Conservation (phyloP, 2,329 filamentous ascomycete genomes). For the Aspergillus cejpii region DNA sequence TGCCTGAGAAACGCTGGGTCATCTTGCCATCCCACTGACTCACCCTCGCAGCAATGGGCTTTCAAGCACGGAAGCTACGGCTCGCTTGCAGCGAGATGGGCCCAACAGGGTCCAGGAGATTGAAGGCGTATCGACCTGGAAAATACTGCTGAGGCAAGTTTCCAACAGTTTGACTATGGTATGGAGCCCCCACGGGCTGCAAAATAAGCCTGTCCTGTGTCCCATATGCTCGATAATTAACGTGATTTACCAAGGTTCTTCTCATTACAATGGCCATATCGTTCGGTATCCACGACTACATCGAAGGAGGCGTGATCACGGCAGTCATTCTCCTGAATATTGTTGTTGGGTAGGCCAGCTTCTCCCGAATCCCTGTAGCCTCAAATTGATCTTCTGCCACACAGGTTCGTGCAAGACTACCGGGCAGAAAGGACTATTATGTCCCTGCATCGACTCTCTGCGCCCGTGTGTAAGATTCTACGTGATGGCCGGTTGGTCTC, state of each 20-base stretch:
- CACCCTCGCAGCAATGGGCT: constrained; percentile 51
- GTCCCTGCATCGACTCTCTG: constrained; percentile 50
- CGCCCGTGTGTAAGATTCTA: constrained; percentile 51
- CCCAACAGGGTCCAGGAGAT: constrained; percentile 65
- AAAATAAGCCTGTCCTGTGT: neutral
- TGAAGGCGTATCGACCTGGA: constrained; percentile 65
- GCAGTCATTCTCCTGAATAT: constrained; percentile 55
- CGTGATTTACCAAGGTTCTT: constrained; percentile 51
- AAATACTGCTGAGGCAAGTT: constrained; percentile 69
- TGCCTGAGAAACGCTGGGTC: too few species aligned
- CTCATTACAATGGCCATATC: constrained; percentile 64
- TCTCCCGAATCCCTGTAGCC: too few species aligned
- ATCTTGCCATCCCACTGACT: neutral
- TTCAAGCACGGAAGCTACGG: constrained; percentile 55
- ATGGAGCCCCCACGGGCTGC: constrained; percentile 22
- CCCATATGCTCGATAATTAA: constrained; percentile 5
- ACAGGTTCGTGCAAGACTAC: constrained; percentile 52
- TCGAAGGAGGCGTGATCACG: constrained; percentile 54
- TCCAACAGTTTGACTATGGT: constrained; percentile 69
- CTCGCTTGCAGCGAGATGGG: constrained; percentile 60
- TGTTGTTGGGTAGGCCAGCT: constrained; percentile 42
- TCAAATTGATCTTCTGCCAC: neutral
- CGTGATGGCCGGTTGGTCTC: constrained; percentile 50
- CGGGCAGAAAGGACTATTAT: constrained; percentile 56
- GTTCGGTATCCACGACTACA: constrained; percentile 51